Evolutionary conservation across 2,329 filamentous ascomycete genomes (phyloP), one percentile per base, ranked within the genome.

Genomic region (Aquanectria penicillioides): DNA sequence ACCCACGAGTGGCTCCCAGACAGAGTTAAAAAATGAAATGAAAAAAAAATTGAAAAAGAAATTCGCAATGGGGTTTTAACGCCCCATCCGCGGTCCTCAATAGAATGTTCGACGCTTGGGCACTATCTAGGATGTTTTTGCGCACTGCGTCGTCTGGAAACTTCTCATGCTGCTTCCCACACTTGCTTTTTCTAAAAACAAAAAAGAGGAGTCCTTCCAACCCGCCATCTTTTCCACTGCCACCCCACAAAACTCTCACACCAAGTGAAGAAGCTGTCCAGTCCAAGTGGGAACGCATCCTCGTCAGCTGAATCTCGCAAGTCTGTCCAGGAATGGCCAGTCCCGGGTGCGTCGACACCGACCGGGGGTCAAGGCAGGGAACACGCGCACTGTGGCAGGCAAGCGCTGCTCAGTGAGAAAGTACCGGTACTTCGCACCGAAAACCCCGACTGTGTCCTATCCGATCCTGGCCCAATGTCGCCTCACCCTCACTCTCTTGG

Each of bases 361-460:
- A 47, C 49, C 51, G 50, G 48, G 54, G 43, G 31, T 49, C 41
- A 36, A 50, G 54, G 46, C 34, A 53, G 55, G 57, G 57, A 65
- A 54, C 51, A 57, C 41, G 48, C 66, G 62, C 62, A 69, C 64
- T 68, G 66, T 66, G 58, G 36, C 59, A 67, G 57, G 59, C 56
- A 56, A 60, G 46, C 28, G 25, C 38, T 40, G 20, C 31, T 15
- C 25, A 18, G 40, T 25, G 17, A 41, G 33, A 13, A 65, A 56
- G 66, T 69, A 69, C 62, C 57, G 57, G 58, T 68, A 68, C 66
- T 60, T 64, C 51, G 57, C 43, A 28, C 46, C 51, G 64, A 60
- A 62, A 54, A 59, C 49, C 61, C 58, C 56, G 65, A 63, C 66
- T 62, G 63, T 60, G 43, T 65, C 61, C 62, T 59, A 23, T 23